Evolutionary conservation across 2,329 filamentous ascomycete species (phyloP).

Genomic region (Lecanicillium sp.): DNA sequence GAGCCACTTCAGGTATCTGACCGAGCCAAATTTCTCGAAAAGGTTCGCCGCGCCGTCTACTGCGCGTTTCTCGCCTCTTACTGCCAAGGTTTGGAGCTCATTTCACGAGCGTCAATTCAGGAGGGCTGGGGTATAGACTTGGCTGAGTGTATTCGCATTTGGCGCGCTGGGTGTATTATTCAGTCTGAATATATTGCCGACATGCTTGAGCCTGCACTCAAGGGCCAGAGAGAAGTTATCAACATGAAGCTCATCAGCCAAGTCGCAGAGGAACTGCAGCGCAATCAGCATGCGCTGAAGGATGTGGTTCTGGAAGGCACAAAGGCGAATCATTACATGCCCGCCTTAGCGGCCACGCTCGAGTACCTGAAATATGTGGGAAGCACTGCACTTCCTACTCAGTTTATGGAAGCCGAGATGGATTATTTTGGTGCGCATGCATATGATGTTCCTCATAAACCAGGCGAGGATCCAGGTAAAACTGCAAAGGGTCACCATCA

Average conservation of each 20-base stretch:
- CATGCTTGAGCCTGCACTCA: constrained; percentile 41
- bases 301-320: constrained; percentile 48
- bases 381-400: constrained; percentile 55
- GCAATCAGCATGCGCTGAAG: constrained; percentile 46
- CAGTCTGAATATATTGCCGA: constrained; percentile 59
- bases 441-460: constrained; percentile 44
- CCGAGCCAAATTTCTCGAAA: constrained; percentile 45
- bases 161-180: constrained; percentile 67
- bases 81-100: constrained; percentile 60
- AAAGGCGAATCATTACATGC: constrained; percentile 53
- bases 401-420: constrained; percentile 65
- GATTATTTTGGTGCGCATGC: constrained; percentile 66
- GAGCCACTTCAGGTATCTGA: constrained; percentile 36
- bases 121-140: constrained; percentile 55
- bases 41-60: constrained; percentile 56
- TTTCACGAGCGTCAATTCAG: constrained; percentile 50
- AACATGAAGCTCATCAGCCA: constrained; percentile 25
- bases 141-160: constrained; percentile 50
- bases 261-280: constrained; percentile 48
- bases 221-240: not conserved
- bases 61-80: constrained; percentile 55
- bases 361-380: constrained; percentile 63
- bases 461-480: constrained; percentile 44
- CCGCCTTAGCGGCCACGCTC: constrained; percentile 53
- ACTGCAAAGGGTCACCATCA: constrained; percentile 54